Percentiles rank a stretch among this genome's conserved stretches.
phyloP scores from a whole-genome alignment of 2,329 filamentous ascomycete genomes.

The Stemphylium vesicarium region DNA sequence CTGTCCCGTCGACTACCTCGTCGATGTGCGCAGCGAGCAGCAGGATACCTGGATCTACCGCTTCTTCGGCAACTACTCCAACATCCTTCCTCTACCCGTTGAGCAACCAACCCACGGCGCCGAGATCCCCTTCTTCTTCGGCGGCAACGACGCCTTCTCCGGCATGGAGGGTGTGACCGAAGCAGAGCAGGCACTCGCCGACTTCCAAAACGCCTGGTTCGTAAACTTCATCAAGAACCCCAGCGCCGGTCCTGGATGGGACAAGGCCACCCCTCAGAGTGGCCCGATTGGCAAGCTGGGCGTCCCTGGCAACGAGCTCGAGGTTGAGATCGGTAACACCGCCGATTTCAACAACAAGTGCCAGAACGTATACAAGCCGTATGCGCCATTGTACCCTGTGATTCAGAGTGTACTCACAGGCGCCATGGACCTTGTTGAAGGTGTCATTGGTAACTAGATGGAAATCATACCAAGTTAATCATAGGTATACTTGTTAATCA shows the following conservation, averaged over 20 bases:
- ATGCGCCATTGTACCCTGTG: slow-evolving; percentile 30
- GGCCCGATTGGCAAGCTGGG: slow-evolving; percentile 45
- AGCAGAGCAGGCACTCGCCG: slow-evolving; percentile 51
- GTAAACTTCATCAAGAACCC: slow-evolving; percentile 56
- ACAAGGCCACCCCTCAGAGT: slow-evolving; percentile 37
- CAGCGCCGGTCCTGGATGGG: slow-evolving; percentile 52
- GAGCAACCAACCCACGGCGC: slow-evolving; percentile 49
- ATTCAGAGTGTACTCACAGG: slow-evolving; percentile 19
- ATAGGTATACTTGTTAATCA: too few relatives aligned
- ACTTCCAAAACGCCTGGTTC: slow-evolving; percentile 53
- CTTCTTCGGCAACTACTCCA: slow-evolving; percentile 53
- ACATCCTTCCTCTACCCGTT: slow-evolving; percentile 29
- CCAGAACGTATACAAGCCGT: slow-evolving; percentile 35
- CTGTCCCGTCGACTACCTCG: slow-evolving; percentile 46
- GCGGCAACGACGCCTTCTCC: slow-evolving; percentile 54
- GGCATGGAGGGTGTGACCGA: slow-evolving; percentile 44
- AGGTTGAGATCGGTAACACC: slow-evolving; percentile 35
- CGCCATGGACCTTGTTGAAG: not conserved
- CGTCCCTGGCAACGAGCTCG: slow-evolving; percentile 45
- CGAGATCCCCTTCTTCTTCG: slow-evolving; percentile 56
- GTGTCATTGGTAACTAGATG: slow-evolving; percentile 2
- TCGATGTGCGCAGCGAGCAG: slow-evolving; percentile 47
- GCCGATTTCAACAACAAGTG: slow-evolving; percentile 46
- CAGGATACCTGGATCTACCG: slow-evolving; percentile 55
- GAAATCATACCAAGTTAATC: too few relatives aligned